These are phyloP conservation scores for Evernia prunastri DNA, from an alignment of 495 filamentous ascomycete genomes.

Conservation along the genomic window DNA sequence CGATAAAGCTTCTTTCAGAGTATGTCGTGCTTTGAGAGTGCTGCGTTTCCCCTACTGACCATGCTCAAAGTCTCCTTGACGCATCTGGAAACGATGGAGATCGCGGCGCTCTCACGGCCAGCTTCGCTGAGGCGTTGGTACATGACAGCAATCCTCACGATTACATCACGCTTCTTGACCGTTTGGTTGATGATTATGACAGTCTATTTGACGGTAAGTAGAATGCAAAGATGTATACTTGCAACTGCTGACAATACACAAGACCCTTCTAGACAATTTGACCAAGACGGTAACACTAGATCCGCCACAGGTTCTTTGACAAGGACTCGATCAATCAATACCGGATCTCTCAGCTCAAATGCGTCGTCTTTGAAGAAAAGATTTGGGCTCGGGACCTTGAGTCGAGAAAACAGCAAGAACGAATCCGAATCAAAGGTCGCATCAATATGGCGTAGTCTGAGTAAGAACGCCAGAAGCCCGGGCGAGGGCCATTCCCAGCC, in stretches of 20 bases:
- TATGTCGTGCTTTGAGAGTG: background rate
- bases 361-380: slow-evolving; percentile 78
- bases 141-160: slow-evolving; percentile 69
- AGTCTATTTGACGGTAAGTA: slow-evolving; percentile 61
- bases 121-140: slow-evolving; percentile 83
- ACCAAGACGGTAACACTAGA: slow-evolving; percentile 6
- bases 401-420: slow-evolving; percentile 69
- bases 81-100: slow-evolving; percentile 94
- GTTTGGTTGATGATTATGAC: slow-evolving; percentile 87
- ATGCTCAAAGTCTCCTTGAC: slow-evolving; percentile 54
- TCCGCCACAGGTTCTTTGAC: slow-evolving; percentile 40
- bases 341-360: slow-evolving; percentile 59
- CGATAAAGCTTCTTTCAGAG: slow-evolving; percentile 80
- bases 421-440: slow-evolving; percentile 62
- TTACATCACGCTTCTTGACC: slow-evolving; percentile 85
- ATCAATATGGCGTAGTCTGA: slow-evolving; percentile 81
- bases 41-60: background rate
- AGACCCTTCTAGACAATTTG: slow-evolving; percentile 26
- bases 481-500: slow-evolving; percentile 44
- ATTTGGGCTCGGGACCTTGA: slow-evolving; percentile 68
- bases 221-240: background rate
- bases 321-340: slow-evolving; percentile 41
- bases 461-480: slow-evolving; percentile 63
- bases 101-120: slow-evolving; percentile 79
- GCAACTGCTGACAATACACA: background rate